These are phyloP conservation scores for Emergomyces africanus DNA, from an alignment of 2,329 filamentous ascomycete species.

Conservation along the genomic window DNA sequence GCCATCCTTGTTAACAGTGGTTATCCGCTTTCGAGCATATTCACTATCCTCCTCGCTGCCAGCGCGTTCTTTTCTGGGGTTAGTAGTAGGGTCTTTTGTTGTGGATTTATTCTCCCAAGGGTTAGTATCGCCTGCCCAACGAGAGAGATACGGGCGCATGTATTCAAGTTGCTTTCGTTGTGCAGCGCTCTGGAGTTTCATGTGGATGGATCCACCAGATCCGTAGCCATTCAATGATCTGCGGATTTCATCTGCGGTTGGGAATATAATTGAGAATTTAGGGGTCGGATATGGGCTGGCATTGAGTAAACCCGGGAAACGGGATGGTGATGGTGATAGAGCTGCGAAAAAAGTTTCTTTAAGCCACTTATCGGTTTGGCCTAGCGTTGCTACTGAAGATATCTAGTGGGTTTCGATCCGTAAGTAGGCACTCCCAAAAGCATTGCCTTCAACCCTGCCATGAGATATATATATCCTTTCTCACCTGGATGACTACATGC, in stretches of 20 bases:
- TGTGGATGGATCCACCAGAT: constrained; percentile 71
- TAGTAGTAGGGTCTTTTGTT: background rate
- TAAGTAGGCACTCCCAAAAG: background rate
- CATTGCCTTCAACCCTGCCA: background rate
- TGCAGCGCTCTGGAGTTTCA: constrained; percentile 55
- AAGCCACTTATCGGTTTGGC: constrained; percentile 59
- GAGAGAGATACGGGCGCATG: constrained; percentile 55
- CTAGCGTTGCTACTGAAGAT: constrained; percentile 73
- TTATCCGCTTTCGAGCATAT: background rate
- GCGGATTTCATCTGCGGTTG: constrained; percentile 66
- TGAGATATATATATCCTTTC: constrained; percentile 6
- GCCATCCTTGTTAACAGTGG: background rate
- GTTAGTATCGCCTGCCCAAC: constrained; percentile 55
- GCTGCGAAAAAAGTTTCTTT: constrained; percentile 47
- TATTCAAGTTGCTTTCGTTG: constrained; percentile 65
- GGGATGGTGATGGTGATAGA: constrained; percentile 17
- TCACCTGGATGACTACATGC: constrained; percentile 28
- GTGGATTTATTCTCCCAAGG: background rate
- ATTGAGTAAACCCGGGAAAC: background rate
- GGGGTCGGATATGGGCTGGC: constrained; percentile 16
- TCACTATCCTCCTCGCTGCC: background rate
- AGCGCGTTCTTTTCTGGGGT: background rate
- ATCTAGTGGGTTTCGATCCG: constrained; percentile 39
- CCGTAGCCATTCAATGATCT: constrained; percentile 63
- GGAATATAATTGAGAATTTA: constrained; percentile 62